These are phyloP conservation scores for Aspergillus sp. DNA, from an alignment of 2,329 filamentous ascomycete genomes.

Conservation along the genomic window DNA sequence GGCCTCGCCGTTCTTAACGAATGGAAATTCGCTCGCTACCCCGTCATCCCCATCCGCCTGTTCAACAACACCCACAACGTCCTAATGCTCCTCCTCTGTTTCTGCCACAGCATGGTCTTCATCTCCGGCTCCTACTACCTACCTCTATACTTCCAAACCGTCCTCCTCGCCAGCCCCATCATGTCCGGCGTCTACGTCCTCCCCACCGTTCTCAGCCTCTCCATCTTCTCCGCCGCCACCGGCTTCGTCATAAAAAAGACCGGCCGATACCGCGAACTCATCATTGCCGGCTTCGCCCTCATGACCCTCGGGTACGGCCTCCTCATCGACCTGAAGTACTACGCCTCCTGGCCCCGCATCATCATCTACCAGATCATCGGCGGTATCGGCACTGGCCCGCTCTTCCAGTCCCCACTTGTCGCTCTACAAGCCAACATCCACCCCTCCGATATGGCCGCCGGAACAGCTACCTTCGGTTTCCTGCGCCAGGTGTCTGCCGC, in stretches of 20 bases:
- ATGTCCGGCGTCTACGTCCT: slow-evolving; percentile 74
- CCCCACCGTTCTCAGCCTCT: slow-evolving; percentile 68
- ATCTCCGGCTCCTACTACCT: slow-evolving; percentile 78
- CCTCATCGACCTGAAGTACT: slow-evolving; percentile 58
- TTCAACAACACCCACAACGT: slow-evolving; percentile 69
- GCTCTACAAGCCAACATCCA: slow-evolving; percentile 65
- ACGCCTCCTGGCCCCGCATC: slow-evolving; percentile 55
- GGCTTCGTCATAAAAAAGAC: slow-evolving; percentile 74
- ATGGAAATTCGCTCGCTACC: slow-evolving; percentile 71
- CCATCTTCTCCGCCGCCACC: slow-evolving; percentile 60
- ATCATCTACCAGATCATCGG: slow-evolving; percentile 60
- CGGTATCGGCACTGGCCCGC: slow-evolving; percentile 63
- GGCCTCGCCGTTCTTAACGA: slow-evolving; percentile 72
- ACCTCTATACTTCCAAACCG: slow-evolving; percentile 81
- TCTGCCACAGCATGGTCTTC: slow-evolving; percentile 75
- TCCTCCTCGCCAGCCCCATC: slow-evolving; percentile 68
- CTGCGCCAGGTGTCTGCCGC: slow-evolving; percentile 60
- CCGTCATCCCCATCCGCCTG: slow-evolving; percentile 73
- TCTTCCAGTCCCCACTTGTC: slow-evolving; percentile 65
- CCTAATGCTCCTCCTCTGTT: slow-evolving; percentile 66
- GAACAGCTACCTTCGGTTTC: slow-evolving; percentile 64
- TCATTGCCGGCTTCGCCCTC: slow-evolving; percentile 60
- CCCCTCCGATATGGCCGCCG: slow-evolving; percentile 62
- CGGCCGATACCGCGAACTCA: slow-evolving; percentile 64
- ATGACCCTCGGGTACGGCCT: slow-evolving; percentile 68